Conservation (phyloP, 163 green algal species). For the Chlorella variabilis region DNA sequence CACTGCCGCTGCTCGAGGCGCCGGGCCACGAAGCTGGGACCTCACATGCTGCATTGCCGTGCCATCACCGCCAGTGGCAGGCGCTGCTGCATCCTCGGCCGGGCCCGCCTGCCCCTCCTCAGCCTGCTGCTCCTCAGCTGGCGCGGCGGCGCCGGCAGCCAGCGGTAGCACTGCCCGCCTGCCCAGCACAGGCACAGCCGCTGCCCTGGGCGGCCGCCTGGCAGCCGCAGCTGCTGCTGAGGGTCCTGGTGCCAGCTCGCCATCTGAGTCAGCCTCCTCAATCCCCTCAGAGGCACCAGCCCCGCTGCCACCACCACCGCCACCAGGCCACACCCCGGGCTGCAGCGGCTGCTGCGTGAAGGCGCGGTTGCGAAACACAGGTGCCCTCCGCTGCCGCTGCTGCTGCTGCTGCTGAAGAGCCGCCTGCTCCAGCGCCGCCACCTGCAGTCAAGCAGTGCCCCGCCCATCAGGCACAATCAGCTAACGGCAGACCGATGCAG, state of each 20-base stretch:
- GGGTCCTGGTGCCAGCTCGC: neutral
- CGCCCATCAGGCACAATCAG: neutral
- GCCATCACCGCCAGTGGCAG: neutral
- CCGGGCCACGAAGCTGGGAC: neutral
- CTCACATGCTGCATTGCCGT: neutral
- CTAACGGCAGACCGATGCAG: no score
- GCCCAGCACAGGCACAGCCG: constrained; percentile 7
- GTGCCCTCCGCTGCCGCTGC: neutral
- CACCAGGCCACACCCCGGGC: neutral
- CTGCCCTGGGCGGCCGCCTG: neutral
- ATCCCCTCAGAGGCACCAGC: neutral
- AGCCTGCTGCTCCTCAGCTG: neutral
- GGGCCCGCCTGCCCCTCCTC: neutral
- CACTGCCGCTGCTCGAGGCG: neutral
- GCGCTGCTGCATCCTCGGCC: neutral
- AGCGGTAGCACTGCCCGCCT: neutral
- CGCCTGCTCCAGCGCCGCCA: neutral
- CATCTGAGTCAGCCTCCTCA: constrained; percentile 20
- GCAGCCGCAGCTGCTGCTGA: no score
- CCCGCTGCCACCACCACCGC: neutral
- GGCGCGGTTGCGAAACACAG: constrained; percentile 7
- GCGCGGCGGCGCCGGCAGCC: neutral
- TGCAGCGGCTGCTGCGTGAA: neutral
- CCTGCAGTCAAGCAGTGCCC: neutral
- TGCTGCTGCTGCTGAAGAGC: constrained; percentile 1